Base-by-base conservation (phyloP, 805 yeast species). In the Candida gorgasii region DNA sequence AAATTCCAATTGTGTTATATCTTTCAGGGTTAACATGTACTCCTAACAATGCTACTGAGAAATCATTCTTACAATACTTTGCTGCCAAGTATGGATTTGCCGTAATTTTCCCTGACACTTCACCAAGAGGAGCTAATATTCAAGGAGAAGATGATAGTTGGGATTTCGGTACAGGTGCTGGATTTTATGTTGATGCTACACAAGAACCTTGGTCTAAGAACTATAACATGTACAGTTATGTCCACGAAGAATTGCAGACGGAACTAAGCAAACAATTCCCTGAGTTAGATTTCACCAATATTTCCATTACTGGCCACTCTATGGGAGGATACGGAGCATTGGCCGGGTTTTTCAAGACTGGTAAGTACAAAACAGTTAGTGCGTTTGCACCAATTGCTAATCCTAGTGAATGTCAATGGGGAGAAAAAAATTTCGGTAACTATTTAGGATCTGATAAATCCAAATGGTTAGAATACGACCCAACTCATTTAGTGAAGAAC, bases 251-350 rank as follows among this genome's bases (percentile, higher is more conserved):
- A 60, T 72, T 92, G 46, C 83, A 84, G 28, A 64, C 65, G 17
- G 65, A 63, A 20, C 67, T 88, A 51, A 62, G 75, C 11, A 58
- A 58, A 20, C 62, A 65, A 13, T 75, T 62, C 42, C 46, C 67
- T 2, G 62, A 65, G 30, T 67, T 92, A 46, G 89, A 92, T 62
- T 81, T 84, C 48, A 60, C 66, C 29, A 82, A 77, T 30, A 75
- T 82, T 39, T 78, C 92, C 15, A 79, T 92, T 50, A 81, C 93
- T n/a, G 99, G 99, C 33, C 98, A 93, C 63, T 93, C 99, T 1
- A 93, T 93, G 98, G 99, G 99, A 39, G 99, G 99, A 1, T 88
- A 78, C 60, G 99, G 98, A 44, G 95, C 99, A 0, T 65, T 92
- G 46, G 68, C 84, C 46, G 75, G 78, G 12, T 77, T 73, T 51